Evolutionary conservation across 768 basidiomycete species (phyloP), one percentile per base, ranked within the genome.

Genomic region (Serendipita sp.): DNA sequence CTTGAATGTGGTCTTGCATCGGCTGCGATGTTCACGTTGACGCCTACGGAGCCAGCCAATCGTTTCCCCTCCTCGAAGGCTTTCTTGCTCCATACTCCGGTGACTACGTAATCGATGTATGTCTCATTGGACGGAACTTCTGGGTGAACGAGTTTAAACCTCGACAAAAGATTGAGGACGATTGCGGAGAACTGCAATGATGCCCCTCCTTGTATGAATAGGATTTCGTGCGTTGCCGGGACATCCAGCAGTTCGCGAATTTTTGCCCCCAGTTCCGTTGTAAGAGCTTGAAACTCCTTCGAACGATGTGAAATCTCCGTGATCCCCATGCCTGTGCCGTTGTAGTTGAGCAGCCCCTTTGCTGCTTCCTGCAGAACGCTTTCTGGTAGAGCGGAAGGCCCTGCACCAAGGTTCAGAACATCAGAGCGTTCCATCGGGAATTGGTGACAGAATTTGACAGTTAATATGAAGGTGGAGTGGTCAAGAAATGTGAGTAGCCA

Each of bases 241-340:
- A 99, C 84, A 15, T 80, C 75, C 66, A 98, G 85, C 70, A 93
- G 86, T 13, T 75, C 76, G 65, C 91, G 84, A 67, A 92, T 83
- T 71, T 83, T 82, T 44, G 76, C 73, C 74, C 86, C 83, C 70
- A 86, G 77, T 60, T 78, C 73, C 65, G 78, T 75, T 68, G 94
- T 74, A 74, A 86, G 87, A 23, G 80, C 78, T 63, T 80, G 79
- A 74, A 98, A 98, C 68, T 93, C 88, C 70, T 89, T 84, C 45
- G 92, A 92, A 68, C 96, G 88, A 74, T 99, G 96, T 0, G 92
- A 95, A 72, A 98, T 83, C 75, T 99, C 96, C 47, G 91, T 89
- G 72, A 99, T 84, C 48, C 96, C 96, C 67, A 98, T 94, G 32
- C 96, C 96, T 2, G 90, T 94, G 54, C 80, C 80, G 65, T 86